Conservation (phyloP, 2,329 filamentous ascomycete species). For the Aspergillus sp. region DNA sequence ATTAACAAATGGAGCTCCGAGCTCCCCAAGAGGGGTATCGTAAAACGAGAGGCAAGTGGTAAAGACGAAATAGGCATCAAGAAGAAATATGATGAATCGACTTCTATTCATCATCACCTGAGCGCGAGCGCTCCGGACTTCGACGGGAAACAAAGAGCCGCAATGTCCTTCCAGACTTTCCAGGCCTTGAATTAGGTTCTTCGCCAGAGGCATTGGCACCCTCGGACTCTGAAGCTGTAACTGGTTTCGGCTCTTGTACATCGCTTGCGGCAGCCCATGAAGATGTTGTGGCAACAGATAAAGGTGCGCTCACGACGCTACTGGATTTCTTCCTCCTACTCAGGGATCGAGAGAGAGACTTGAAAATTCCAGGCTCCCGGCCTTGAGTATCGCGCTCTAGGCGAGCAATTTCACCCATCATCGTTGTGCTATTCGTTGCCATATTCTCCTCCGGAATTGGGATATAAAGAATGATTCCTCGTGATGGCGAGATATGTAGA, state of each 20-base stretch:
- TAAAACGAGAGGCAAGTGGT: neutral
- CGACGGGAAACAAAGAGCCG: conserved; percentile 20
- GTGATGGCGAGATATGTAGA: conserved; percentile 63
- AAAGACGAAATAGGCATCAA: neutral
- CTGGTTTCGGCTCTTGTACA: neutral
- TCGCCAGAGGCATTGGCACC: conserved; percentile 5
- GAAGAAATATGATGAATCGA: neutral
- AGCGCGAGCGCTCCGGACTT: conserved; percentile 2
- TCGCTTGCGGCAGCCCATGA: conserved; percentile 16
- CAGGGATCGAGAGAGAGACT: conserved; percentile 37
- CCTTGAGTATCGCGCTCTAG: conserved; percentile 48
- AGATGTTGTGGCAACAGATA: conserved; percentile 23
- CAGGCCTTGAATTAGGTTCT: conserved; percentile 13
- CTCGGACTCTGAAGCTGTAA: neutral
- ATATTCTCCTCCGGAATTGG: conserved; percentile 69
- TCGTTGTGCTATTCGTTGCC: conserved; percentile 69
- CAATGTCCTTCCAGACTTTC: conserved; percentile 27
- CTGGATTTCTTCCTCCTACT: conserved; percentile 37
- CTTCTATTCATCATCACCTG: conserved; percentile 5
- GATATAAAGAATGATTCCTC: conserved; percentile 73
- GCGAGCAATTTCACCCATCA: conserved; percentile 66
- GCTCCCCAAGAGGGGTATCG: neutral
- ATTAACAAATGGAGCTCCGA: neutral
- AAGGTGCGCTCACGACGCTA: conserved; percentile 26
- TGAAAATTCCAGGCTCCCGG: conserved; percentile 42